Percentiles rank a stretch among this genome's conserved stretches.
phyloP scores from a whole-genome alignment of 306 rosid genomes.

The Astragalus membranaceus region DNA sequence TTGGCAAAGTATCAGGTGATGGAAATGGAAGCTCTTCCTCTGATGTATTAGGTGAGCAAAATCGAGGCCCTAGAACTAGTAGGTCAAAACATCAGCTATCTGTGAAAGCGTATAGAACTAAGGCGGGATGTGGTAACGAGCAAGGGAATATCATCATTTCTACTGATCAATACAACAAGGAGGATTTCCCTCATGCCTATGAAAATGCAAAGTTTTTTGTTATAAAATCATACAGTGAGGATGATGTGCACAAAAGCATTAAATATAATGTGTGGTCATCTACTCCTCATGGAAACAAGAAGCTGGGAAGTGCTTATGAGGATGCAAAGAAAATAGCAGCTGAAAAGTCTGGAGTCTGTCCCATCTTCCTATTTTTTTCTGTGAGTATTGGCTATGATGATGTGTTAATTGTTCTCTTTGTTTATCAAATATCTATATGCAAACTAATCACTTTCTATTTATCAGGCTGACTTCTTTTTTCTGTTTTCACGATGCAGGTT shows the following conservation, averaged over 20 bases:
- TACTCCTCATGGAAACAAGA: slow-evolving; percentile 91
- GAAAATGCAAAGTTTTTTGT: slow-evolving; percentile 77
- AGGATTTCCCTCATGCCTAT: slow-evolving; percentile 58
- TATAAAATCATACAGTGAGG: slow-evolving; percentile 94
- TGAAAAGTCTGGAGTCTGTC: slow-evolving; percentile 62
- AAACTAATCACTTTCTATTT: background rate
- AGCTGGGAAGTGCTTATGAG: slow-evolving; percentile 64
- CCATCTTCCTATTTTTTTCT: slow-evolving; percentile 74
- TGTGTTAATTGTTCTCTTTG: background rate
- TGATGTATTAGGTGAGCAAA: slow-evolving; percentile 77
- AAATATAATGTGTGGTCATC: slow-evolving; percentile 98
- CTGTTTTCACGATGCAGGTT: slow-evolving; percentile 44
- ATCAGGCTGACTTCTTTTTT: background rate
- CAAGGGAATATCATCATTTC: slow-evolving; percentile 64
- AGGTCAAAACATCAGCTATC: slow-evolving; percentile 52
- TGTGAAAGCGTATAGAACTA: slow-evolving; percentile 65
- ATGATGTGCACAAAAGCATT: slow-evolving; percentile 95
- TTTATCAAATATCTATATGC: background rate
- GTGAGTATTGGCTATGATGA: slow-evolving; percentile 38
- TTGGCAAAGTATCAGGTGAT: slow-evolving; percentile 38
- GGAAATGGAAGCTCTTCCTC: slow-evolving; percentile 29
- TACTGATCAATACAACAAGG: slow-evolving; percentile 75
- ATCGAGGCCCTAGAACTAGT: slow-evolving; percentile 81
- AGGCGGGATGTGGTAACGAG: slow-evolving; percentile 65
- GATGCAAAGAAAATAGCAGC: slow-evolving; percentile 59